These are phyloP conservation scores for Venturia asperata DNA, from an alignment of 2,329 filamentous ascomycete species.

Conservation along the genomic window DNA sequence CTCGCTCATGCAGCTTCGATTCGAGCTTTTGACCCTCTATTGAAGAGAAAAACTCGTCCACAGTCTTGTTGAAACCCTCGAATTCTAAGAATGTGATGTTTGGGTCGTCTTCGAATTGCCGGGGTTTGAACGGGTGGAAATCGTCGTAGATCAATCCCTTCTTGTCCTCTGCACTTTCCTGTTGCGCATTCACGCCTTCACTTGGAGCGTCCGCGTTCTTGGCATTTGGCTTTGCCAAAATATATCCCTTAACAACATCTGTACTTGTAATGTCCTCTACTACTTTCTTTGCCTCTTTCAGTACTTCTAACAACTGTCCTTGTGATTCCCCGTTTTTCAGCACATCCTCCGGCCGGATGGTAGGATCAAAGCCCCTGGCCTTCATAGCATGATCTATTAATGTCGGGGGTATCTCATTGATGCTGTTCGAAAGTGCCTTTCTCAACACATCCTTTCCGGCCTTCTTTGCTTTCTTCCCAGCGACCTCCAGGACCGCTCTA, in stretches of 20 bases:
- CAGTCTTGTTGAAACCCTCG: slow-evolving; percentile 81
- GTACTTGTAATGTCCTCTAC: slow-evolving; percentile 61
- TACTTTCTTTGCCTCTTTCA: slow-evolving; percentile 64
- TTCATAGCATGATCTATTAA: slow-evolving; percentile 80
- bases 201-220: slow-evolving; percentile 23
- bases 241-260: slow-evolving; percentile 69
- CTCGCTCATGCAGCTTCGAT: slow-evolving; percentile 71
- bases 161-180: slow-evolving; percentile 34
- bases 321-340: slow-evolving; percentile 59
- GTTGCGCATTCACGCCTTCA: slow-evolving; percentile 25
- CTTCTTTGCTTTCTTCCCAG: slow-evolving; percentile 61
- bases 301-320: slow-evolving; percentile 57
- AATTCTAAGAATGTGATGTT: slow-evolving; percentile 65
- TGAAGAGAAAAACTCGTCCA: slow-evolving; percentile 96
- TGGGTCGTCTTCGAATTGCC: slow-evolving; percentile 65
- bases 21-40: slow-evolving; percentile 90
- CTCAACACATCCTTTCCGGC: slow-evolving; percentile 70
- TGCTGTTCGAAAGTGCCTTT: slow-evolving; percentile 72
- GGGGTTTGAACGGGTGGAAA: slow-evolving; percentile 85
- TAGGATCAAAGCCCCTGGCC: slow-evolving; percentile 61
- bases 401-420: slow-evolving; percentile 82
- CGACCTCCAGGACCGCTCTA: slow-evolving; percentile 42
- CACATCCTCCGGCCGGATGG: slow-evolving; percentile 60
- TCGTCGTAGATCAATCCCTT: slow-evolving; percentile 71
- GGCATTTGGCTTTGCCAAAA: slow-evolving; percentile 60